Evolutionary conservation across 495 filamentous ascomycete species (phyloP).

Genomic region (Podospora australis): DNA sequence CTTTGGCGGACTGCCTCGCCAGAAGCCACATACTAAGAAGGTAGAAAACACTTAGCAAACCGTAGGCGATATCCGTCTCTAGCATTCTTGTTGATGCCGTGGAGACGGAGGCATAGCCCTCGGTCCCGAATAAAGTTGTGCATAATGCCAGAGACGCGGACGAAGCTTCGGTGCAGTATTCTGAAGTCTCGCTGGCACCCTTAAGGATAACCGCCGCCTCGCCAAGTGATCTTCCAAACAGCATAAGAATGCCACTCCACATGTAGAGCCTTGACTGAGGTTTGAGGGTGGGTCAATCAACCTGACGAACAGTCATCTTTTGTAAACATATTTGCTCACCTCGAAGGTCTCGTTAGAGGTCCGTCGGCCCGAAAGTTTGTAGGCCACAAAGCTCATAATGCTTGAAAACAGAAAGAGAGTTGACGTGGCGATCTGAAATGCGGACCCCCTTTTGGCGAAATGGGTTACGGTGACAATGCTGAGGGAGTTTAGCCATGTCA

Average conservation of each 20-base stretch:
- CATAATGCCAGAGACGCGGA: no score
- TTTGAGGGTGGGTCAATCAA: background rate
- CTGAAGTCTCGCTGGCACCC: no score
- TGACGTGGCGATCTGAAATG: background rate
- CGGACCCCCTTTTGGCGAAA: background rate
- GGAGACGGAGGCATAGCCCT: background rate
- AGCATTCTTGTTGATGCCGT: background rate
- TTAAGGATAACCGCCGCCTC: background rate
- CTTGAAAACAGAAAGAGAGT: background rate
- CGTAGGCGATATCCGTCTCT: background rate
- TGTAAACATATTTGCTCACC: no score
- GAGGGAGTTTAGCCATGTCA: background rate
- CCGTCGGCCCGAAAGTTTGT: background rate
- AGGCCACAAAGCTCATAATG: background rate
- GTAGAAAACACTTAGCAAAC: background rate
- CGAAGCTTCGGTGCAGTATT: no score
- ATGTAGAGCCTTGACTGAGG: background rate
- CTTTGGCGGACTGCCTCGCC: background rate
- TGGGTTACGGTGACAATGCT: background rate
- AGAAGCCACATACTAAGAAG: background rate
- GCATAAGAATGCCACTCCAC: background rate
- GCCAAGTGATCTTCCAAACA: background rate
- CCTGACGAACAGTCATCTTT: no score
- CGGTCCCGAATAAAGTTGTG: background rate
- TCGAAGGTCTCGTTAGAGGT: background rate